A percentile compares a stretch with the other conserved stretches of the same genome.
phyloP scores from a whole-genome alignment of 2,329 filamentous ascomycete genomes.

The Ilyonectria destructans region DNA sequence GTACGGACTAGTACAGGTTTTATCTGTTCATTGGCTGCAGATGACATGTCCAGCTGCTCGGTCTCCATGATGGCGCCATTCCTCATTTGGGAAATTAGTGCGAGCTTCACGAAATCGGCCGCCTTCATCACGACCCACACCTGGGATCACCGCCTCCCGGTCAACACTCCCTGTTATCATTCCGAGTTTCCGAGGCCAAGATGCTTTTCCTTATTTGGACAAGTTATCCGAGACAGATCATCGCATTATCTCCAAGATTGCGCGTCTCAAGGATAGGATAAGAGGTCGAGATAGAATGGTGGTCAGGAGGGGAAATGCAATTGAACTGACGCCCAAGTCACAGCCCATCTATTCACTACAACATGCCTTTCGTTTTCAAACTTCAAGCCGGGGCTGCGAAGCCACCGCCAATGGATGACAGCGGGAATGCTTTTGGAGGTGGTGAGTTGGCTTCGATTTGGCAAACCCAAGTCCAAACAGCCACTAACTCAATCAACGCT shows the following conservation, averaged over 20 bases:
- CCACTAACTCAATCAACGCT: background rate
- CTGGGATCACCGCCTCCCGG: background rate
- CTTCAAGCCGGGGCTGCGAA: conserved; percentile 10
- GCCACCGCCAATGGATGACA: conserved; percentile 8
- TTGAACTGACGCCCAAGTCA: background rate
- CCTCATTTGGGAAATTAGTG: background rate
- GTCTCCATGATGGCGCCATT: background rate
- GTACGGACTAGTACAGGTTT: background rate
- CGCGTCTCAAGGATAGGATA: background rate
- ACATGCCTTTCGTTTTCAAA: conserved; percentile 24
- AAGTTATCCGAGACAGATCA: conserved; percentile 23
- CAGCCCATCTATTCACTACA: background rate
- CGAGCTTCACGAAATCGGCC: background rate
- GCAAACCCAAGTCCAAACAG: background rate
- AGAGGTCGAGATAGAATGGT: too few species aligned
- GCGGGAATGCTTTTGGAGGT: conserved; percentile 7
- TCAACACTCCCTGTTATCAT: background rate
- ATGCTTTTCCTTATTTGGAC: conserved; percentile 23
- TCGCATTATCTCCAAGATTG: background rate
- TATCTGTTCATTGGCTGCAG: background rate
- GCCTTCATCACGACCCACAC: background rate
- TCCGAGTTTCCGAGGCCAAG: background rate
- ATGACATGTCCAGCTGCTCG: background rate
- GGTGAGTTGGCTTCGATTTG: background rate
- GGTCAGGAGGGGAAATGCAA: background rate